phyloP scores from a whole-genome alignment of 2,329 filamentous ascomycete genomes.

The Nigrospora osmanthi region DNA sequence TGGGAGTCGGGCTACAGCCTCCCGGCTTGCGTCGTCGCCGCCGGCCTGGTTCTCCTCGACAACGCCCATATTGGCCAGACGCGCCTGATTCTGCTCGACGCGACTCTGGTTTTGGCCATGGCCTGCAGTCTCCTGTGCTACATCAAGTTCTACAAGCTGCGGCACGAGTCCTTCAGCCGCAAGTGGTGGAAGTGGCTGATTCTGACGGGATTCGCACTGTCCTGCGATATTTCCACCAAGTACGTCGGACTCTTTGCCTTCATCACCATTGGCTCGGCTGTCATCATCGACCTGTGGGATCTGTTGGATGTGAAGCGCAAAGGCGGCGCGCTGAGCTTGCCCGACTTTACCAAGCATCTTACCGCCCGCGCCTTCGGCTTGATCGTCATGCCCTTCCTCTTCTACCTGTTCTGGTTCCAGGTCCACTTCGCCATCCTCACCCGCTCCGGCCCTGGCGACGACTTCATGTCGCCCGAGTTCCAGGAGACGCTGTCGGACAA shows the following conservation, averaged over 20 bases:
- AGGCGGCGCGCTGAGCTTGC: constrained; percentile 70
- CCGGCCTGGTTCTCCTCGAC: constrained; percentile 84
- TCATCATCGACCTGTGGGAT: constrained; percentile 91
- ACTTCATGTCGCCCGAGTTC: constrained; percentile 98
- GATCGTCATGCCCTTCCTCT: constrained; percentile 87
- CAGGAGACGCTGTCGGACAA: constrained; percentile 97
- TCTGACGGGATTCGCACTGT: constrained; percentile 86
- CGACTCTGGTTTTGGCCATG: constrained; percentile 92
- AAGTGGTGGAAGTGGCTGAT: constrained; percentile 99
- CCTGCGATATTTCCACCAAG: constrained; percentile 97
- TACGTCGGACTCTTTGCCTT: constrained; percentile 97
- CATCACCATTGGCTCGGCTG: constrained; percentile 90
- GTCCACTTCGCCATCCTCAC: constrained; percentile 90
- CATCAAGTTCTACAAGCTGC: constrained; percentile 94
- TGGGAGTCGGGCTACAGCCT: constrained; percentile 99
- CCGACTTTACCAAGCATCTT: constrained; percentile 84
- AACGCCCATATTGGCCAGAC: constrained; percentile 98
- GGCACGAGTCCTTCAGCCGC: constrained; percentile 79
- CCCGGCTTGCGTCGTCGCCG: constrained; percentile 81
- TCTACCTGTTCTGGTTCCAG: constrained; percentile 99
- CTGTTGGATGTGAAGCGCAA: constrained; percentile 82
- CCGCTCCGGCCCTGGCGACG: constrained; percentile 87
- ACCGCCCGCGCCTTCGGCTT: constrained; percentile 77
- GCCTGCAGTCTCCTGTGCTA: constrained; percentile 89
- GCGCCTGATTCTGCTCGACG: constrained; percentile 87